These are phyloP conservation scores for Nakazawaea ambrosiae DNA, from an alignment of 805 yeast genomes.

Conservation along the genomic window DNA sequence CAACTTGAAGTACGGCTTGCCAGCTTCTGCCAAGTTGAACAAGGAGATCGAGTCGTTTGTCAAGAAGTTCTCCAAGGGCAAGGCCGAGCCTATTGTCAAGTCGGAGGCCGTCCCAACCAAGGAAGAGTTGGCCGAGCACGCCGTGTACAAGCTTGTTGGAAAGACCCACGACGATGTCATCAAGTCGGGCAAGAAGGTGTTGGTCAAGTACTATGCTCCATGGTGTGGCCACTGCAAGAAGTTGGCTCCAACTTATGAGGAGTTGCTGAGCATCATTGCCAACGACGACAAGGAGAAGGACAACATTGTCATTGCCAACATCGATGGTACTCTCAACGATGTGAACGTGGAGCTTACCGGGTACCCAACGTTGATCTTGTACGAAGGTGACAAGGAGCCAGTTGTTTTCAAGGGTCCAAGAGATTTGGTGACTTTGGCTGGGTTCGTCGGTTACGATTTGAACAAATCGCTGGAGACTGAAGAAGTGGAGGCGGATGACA, in stretches of 20 bases:
- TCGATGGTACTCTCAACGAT: conserved; percentile 89
- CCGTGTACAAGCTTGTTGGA: conserved; percentile 63
- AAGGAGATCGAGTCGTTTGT: conserved; percentile 57
- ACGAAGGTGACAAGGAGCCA: conserved; percentile 79
- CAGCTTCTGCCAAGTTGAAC: conserved; percentile 49
- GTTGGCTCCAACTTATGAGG: conserved; percentile 83
- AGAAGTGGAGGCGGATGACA: conserved; percentile 22
- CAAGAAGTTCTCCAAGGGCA: conserved; percentile 51
- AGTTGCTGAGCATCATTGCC: conserved; percentile 65
- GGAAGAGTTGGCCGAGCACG: conserved; percentile 61
- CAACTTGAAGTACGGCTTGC: conserved; percentile 73
- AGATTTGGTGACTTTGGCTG: conserved; percentile 61
- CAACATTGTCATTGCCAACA: conserved; percentile 70
- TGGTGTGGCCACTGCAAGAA: conserved; percentile 98
- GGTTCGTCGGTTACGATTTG: conserved; percentile 63
- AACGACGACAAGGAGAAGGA: conserved; percentile 39
- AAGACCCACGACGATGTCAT: conserved; percentile 63
- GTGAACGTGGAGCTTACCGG: conserved; percentile 72
- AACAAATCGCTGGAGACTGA: conserved; percentile 22
- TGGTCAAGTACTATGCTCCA: conserved; percentile 92
- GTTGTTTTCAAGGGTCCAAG: conserved; percentile 64
- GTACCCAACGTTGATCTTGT: conserved; percentile 87
- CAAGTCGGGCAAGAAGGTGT: conserved; percentile 55
- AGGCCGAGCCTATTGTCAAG: conserved; percentile 56
- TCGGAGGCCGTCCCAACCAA: conserved; percentile 70